A percentile compares a stretch with the other conserved stretches of the same genome.
Conservation (phyloP, 768 basidiomycete species). For the Podaxis sp. region DNA sequence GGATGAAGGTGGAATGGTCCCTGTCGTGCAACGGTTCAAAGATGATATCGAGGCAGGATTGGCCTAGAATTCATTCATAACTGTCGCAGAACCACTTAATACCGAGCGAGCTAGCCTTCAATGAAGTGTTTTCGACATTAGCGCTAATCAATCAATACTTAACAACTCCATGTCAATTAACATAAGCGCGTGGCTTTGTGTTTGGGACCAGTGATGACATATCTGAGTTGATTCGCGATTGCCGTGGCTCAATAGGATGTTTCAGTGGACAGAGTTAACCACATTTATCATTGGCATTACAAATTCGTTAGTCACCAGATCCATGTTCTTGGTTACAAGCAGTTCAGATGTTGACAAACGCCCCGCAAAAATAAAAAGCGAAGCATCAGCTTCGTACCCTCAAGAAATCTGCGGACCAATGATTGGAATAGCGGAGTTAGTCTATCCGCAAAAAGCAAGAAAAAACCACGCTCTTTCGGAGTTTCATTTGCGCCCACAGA, state of each 20-base stretch:
- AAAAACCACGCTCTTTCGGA: background rate
- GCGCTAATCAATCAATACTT: background rate
- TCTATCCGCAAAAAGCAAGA: background rate
- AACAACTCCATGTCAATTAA: background rate
- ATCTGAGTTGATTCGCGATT: background rate
- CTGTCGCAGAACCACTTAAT: background rate
- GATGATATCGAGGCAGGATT: constrained; percentile 6
- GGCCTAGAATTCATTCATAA: background rate
- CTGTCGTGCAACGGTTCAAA: constrained; percentile 37
- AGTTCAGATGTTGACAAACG: background rate
- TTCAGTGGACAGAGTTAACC: background rate
- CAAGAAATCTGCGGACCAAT: background rate
- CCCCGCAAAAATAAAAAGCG: background rate
- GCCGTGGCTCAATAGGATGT: background rate
- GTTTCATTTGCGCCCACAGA: constrained; percentile 5
- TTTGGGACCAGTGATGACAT: background rate
- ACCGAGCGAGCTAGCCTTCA: background rate
- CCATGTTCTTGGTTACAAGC: background rate
- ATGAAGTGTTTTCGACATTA: background rate
- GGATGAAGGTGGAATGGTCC: constrained; percentile 46
- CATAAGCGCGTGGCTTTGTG: background rate
- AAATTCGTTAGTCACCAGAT: background rate
- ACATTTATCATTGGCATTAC: background rate
- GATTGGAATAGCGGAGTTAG: background rate
- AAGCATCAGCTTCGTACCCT: background rate